These are phyloP conservation scores for Hibiscus trionum DNA, from an alignment of 345 rosid species.

Conservation along the genomic window DNA sequence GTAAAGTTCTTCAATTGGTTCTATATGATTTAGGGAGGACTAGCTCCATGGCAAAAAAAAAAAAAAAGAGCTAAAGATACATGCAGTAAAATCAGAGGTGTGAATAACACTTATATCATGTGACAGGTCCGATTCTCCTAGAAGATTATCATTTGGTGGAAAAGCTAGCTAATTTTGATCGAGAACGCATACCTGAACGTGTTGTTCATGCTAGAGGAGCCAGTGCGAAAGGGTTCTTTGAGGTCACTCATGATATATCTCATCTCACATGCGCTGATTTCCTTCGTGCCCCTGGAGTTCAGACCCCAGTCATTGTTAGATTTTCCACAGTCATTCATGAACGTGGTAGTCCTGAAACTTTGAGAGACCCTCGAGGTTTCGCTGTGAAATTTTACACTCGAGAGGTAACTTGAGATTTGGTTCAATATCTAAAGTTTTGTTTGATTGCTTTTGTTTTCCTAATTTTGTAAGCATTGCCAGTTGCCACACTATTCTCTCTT, in stretches of 20 bases:
- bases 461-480: neutral
- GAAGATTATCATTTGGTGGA: constrained; percentile 97
- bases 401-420: constrained; percentile 43
- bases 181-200: constrained; percentile 95
- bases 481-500: neutral
- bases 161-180: constrained; percentile 83
- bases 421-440: neutral
- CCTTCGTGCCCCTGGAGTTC: constrained; percentile 85
- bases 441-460: neutral
- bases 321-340: constrained; percentile 97
- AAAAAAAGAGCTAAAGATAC: neutral
- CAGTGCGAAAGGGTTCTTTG: constrained; percentile 98
- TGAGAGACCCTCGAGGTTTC: constrained; percentile 94
- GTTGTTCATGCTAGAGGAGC: constrained; percentile 99
- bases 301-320: constrained; percentile 92
- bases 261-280: constrained; percentile 83
- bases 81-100: neutral
- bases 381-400: constrained; percentile 97
- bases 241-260: constrained; percentile 86
- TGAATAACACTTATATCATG: neutral
- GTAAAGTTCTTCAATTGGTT: neutral
- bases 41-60: neutral
- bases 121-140: constrained; percentile 80
- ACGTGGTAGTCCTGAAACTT: constrained; percentile 98
- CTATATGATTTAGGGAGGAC: neutral